Percentiles rank a stretch among this genome's conserved stretches.
Conservation (phyloP, 208 protist genomes). For the Wallacemonas collosoma region DNA sequence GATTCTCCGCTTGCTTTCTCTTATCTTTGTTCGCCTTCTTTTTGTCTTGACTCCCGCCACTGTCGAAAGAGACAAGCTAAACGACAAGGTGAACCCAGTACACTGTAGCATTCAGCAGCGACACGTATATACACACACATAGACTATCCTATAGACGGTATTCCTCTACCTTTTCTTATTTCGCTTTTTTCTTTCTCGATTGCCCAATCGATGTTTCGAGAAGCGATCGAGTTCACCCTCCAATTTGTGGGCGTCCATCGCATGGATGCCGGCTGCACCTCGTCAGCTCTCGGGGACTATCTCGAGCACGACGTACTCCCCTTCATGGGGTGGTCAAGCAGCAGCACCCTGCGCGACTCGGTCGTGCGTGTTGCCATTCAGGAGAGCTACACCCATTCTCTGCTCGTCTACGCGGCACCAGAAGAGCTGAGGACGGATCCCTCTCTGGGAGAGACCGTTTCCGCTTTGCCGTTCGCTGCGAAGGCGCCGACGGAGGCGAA, state of each 20-base stretch:
- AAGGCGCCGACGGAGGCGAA: not conserved
- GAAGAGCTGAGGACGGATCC: not conserved
- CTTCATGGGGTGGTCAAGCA: constrained; percentile 41
- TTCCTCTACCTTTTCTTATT: not conserved
- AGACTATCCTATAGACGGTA: not conserved
- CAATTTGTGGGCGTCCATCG: constrained; percentile 72
- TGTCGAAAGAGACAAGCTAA: too few species aligned
- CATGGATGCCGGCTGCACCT: constrained; percentile 44
- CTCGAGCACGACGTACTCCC: constrained; percentile 68
- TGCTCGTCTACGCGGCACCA: constrained; percentile 10
- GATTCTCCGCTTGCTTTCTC: too few species aligned
- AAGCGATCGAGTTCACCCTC: constrained; percentile 48
- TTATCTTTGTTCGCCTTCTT: too few species aligned
- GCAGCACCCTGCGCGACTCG: constrained; percentile 44
- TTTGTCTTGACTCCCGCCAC: too few species aligned
- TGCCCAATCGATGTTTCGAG: constrained; percentile 56
- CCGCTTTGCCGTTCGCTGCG: not conserved
- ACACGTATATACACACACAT: not conserved
- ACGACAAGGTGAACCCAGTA: too few species aligned
- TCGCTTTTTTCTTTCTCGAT: constrained; percentile 1
- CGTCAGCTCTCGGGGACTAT: constrained; percentile 63
- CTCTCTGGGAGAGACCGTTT: not conserved
- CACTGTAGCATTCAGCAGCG: not conserved
- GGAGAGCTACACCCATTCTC: constrained; percentile 1
- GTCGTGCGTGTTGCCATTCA: constrained; percentile 41